These are phyloP conservation scores for Trichosporon inkin DNA, from an alignment of 1,284 basidiomycete genomes.

Conservation along the genomic window DNA sequence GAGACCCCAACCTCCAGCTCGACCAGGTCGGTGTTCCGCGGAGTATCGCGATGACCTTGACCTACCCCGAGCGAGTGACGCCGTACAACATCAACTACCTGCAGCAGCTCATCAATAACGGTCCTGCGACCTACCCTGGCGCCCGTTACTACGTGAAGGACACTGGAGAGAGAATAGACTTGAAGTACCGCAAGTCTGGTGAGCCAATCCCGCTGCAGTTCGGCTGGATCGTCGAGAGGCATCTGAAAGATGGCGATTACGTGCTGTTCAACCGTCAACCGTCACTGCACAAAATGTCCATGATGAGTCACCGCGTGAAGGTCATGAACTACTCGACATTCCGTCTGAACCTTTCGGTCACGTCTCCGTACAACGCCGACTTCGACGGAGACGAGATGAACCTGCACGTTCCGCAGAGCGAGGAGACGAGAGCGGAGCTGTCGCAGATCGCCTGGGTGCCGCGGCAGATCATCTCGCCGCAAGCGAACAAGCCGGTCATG, in stretches of 20 bases:
- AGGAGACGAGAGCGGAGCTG: constrained; percentile 97
- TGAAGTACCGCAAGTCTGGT: constrained; percentile 96
- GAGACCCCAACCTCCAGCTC: constrained; percentile 93
- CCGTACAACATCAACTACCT: constrained; percentile 95
- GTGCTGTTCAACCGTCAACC: constrained; percentile 99
- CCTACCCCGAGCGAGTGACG: constrained; percentile 96
- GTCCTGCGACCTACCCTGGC: constrained; percentile 91
- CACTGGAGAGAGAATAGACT: constrained; percentile 94
- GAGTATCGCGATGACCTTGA: constrained; percentile 96
- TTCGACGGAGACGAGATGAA: constrained; percentile 99
- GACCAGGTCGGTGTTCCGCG: constrained; percentile 98
- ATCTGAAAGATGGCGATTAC: constrained; percentile 94
- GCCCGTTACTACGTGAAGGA: constrained; percentile 97
- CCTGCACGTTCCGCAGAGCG: constrained; percentile 97
- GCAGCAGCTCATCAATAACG: constrained; percentile 94
- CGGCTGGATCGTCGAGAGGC: constrained; percentile 98
- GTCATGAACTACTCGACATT: constrained; percentile 97
- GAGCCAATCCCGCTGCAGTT: constrained; percentile 90
- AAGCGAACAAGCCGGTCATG: constrained; percentile 99
- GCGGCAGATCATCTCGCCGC: constrained; percentile 89
- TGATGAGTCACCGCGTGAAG: constrained; percentile 99
- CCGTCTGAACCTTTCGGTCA: constrained; percentile 51
- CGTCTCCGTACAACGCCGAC: constrained; percentile 71
- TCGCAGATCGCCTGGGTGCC: constrained; percentile 95
- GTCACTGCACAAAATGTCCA: constrained; percentile 99